These are phyloP conservation scores for Ganoderma multipileum DNA, from an alignment of 1,284 basidiomycete genomes.

Conservation along the genomic window DNA sequence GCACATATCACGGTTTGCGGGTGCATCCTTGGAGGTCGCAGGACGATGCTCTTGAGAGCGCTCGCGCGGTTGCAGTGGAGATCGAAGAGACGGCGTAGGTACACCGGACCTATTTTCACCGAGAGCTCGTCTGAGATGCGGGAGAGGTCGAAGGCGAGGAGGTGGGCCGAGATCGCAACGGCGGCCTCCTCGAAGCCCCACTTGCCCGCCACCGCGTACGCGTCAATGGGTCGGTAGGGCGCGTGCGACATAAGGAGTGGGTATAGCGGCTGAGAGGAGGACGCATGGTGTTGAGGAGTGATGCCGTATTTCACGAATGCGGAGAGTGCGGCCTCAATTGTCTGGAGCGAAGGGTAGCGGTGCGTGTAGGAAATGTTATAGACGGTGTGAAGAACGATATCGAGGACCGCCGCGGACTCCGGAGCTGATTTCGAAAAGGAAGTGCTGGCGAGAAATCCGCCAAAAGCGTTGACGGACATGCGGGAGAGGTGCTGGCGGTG, in stretches of 20 bases:
- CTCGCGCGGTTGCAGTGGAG: constrained; percentile 45
- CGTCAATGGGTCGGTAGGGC: constrained; percentile 39
- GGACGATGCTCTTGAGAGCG: constrained; percentile 41
- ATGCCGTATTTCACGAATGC: constrained; percentile 40
- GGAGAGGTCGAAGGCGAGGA: constrained; percentile 40
- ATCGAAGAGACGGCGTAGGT: constrained; percentile 46
- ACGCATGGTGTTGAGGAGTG: constrained; percentile 20
- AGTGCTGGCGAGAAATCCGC: constrained; percentile 12
- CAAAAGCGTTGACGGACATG: constrained; percentile 41
- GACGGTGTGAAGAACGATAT: constrained; percentile 41
- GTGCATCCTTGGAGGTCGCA: constrained; percentile 40
- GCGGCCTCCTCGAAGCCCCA: constrained; percentile 42
- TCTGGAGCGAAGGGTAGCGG: constrained; percentile 33
- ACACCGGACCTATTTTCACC: constrained; percentile 42
- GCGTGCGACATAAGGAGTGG: constrained; percentile 38
- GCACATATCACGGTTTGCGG: constrained; percentile 35
- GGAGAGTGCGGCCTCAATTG: constrained; percentile 34
- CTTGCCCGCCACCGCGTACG: constrained; percentile 44
- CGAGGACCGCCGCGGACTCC: constrained; percentile 23
- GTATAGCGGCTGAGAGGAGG: constrained; percentile 34
- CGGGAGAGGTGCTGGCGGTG: constrained; percentile 38
- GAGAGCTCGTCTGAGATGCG: constrained; percentile 42
- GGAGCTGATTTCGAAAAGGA: not conserved
- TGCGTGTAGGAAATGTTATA: constrained; percentile 39
- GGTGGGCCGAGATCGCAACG: constrained; percentile 40